phyloP scores from a whole-genome alignment of 805 yeast genomes.

The Saccharomyces eubayanus region DNA sequence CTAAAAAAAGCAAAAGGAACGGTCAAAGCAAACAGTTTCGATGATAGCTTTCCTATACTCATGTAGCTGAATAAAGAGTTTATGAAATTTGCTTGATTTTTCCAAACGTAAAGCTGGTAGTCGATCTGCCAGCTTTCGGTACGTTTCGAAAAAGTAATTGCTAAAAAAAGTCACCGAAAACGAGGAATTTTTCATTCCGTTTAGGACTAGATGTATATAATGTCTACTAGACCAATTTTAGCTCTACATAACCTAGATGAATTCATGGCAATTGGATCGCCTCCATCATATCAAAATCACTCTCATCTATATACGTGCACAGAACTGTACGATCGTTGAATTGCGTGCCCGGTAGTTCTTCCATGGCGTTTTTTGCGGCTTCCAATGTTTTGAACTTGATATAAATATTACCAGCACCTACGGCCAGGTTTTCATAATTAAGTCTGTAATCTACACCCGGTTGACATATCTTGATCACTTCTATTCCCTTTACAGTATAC shows the following conservation, averaged over 20 bases:
- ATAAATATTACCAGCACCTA: constrained; percentile 66
- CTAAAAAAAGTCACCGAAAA: not conserved
- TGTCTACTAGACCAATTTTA: not conserved
- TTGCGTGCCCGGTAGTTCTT: constrained; percentile 51
- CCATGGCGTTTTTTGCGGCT: constrained; percentile 47
- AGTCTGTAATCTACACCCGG: constrained; percentile 39
- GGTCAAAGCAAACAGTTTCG: not conserved
- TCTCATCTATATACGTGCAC: constrained; percentile 52
- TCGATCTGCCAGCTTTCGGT: not conserved
- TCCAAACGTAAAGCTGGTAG: not conserved
- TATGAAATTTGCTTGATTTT: not conserved
- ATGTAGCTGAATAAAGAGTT: not conserved
- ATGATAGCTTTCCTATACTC: not conserved
- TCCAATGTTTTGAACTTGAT: constrained; percentile 51
- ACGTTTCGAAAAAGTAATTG: not conserved
- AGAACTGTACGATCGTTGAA: constrained; percentile 65
- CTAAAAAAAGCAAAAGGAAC: not conserved
- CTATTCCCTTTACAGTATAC: constrained; percentile 33
- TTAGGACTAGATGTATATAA: not conserved
- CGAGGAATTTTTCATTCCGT: not conserved
- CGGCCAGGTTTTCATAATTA: constrained; percentile 37
- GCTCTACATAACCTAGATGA: not conserved
- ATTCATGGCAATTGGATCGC: constrained; percentile 13
- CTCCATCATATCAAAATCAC: constrained; percentile 42
- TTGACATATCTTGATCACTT: constrained; percentile 51